Evolutionary conservation across 306 rosid genomes (phyloP), one percentile per base, ranked within the genome.

Genomic region (Coriaria nepalensis): DNA sequence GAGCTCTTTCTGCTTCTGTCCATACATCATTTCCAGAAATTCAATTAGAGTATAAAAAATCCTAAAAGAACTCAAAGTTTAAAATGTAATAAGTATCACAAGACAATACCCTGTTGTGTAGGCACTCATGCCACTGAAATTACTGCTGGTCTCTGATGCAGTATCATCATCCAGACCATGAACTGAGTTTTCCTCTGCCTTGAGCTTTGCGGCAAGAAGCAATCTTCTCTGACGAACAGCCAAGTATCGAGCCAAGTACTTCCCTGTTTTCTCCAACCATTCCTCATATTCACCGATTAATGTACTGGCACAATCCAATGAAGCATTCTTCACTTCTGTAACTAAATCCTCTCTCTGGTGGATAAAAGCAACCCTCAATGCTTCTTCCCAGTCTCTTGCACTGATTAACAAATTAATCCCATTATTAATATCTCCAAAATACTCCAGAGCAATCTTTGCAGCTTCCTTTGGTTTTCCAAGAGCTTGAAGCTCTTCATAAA

Each of bases 51-150:
- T 20, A 20, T 20, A 1, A 20, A 20, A 20, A 20, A 20, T 20
- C 29, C 29, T 20, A 20, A 20, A 20, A 20, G 1, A 20, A 20
- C 29, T 20, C 29, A 59, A 41, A n/a, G n/a, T n/a, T n/a, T n/a
- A n/a, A n/a, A n/a, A 59, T 8, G 20, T 39, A 43, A 53, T 20
- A 20, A 20, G 29, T 20, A 20, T 20, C 3, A 20, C 3, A 45
- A 61, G 29, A 53, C 70, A 20, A 54, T 77, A 90, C 97, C 97
- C 85, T 33, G 85, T 78, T 59, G 94, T 85, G 81, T 90, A 90
- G 53, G 83, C 94, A 60, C 98, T 90, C 98, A 90, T 90, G 68
- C 96, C 98, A 69, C 98, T 90, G 52, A 79, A 73, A 74, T 90
- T 82, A 73, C 98, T 85, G 74, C 98, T 90, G 61, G 98, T 43